These are phyloP conservation scores for Herpetospermum pedunculosum DNA, from an alignment of 306 rosid genomes.

Conservation along the genomic window DNA sequence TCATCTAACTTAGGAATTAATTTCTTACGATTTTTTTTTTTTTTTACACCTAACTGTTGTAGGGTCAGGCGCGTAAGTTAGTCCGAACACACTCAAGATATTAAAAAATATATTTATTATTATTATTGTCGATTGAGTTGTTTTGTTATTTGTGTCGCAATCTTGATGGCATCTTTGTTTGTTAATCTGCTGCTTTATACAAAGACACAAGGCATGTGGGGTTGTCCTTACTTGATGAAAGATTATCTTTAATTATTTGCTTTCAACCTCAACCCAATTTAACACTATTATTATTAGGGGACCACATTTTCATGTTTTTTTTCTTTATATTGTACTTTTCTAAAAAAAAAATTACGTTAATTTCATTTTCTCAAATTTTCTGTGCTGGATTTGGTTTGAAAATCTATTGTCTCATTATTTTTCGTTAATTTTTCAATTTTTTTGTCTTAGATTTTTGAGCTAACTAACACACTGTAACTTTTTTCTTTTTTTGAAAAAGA, in stretches of 20 bases:
- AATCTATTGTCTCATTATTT: neutral
- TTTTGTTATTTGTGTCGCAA: neutral
- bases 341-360: neutral
- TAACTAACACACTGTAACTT: neutral
- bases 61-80: too few species aligned
- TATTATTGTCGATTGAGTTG: neutral
- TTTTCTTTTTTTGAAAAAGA: neutral
- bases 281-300: neutral
- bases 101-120: too few species aligned
- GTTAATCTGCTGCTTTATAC: neutral
- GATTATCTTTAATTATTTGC: neutral
- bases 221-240: neutral
- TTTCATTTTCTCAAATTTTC: neutral
- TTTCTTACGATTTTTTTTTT: too few species aligned
- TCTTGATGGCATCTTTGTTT: neutral
- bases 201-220: constrained; percentile 9
- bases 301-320: neutral
- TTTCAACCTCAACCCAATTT: neutral
- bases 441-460: neutral
- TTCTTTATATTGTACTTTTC: neutral
- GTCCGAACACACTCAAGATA: too few species aligned
- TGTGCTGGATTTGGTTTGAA: neutral
- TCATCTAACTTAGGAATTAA: too few species aligned
- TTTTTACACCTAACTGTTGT: too few species aligned
- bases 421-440: neutral